Evolutionary conservation across 169 alveolate genomes (phyloP), one percentile per base, ranked within the genome.

Genomic region (Perkinsus marinus): DNA sequence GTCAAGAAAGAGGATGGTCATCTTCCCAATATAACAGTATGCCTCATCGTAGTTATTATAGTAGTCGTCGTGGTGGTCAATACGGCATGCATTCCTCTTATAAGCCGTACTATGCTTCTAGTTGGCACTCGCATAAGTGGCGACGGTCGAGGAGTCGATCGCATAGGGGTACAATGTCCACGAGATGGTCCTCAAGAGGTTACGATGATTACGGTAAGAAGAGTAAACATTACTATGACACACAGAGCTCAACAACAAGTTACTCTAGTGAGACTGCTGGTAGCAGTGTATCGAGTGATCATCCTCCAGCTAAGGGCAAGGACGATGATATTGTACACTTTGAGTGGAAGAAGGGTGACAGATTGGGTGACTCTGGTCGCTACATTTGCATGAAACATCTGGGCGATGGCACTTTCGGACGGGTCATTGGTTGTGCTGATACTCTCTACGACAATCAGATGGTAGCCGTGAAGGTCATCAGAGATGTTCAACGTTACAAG

Each of bases 381-480:
- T 97, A 97, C 95, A 92, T 93, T 93, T 96, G 98, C 91, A 92
- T 94, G 93, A 92, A 96, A 69, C 94, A 96, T 91, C 95, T 98
- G 92, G 98, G 99, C 16, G 99, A 98, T 92, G 99, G 99, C 34
- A 98, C 99, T 34, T 98, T 98, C 93, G 99, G 99, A 22, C 93
- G 99, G 93, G 99, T 98, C 39, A 93, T 98, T 38, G 95, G 95
- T 69, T 96, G 98, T 89, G 96, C 97, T 89, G 97, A 96, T 93
- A 92, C 92, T 68, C 22, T 13, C 34, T 95, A 94, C 39, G 93
- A 95, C 47, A 94, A 94, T 46, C 94, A 95, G 91, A 79, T 92
- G 39, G 95, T 95, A 41, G 99, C 99, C 37, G 94, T 98, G 41
- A 98, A 98, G 93, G 95, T 94, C 43, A 97, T 98, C 39, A 93